Evolutionary conservation across 805 yeast species (phyloP).

Genomic region (Starmerella apis): DNA sequence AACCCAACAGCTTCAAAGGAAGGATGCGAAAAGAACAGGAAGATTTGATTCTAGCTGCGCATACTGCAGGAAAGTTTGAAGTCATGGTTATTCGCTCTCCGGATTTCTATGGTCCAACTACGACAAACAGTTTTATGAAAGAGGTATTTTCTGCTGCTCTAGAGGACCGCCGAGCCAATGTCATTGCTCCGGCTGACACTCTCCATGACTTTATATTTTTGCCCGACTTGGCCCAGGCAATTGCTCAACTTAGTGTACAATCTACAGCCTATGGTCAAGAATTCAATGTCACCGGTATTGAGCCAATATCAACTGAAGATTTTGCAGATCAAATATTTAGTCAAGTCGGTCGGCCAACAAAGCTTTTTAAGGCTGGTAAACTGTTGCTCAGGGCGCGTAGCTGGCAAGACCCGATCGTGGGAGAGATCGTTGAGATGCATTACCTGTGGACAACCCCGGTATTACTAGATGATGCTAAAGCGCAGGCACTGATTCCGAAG

Average conservation of each 20-base stretch:
- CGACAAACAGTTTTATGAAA: neutral
- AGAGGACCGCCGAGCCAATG: neutral
- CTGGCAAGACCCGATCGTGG: neutral
- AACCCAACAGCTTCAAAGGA: conserved; percentile 2
- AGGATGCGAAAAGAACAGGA: conserved; percentile 3
- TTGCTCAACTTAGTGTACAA: neutral
- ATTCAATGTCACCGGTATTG: neutral
- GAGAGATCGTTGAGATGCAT: neutral
- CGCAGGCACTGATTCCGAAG: neutral
- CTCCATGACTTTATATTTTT: conserved; percentile 1
- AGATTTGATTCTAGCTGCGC: neutral
- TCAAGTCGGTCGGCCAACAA: neutral
- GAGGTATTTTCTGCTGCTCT: neutral
- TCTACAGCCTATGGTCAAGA: neutral
- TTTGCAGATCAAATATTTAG: neutral
- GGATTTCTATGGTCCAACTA: conserved; percentile 1
- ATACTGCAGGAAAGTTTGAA: neutral
- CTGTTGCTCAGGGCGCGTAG: neutral
- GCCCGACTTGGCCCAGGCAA: conserved; percentile 2
- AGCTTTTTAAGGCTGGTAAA: neutral
- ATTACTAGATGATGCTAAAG: neutral
- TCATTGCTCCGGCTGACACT: neutral
- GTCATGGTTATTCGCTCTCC: neutral
- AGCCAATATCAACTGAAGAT: neutral
- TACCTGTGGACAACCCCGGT: neutral